Conservation (phyloP, 1,139 yeast species). For the Pichia inconspicua region DNA sequence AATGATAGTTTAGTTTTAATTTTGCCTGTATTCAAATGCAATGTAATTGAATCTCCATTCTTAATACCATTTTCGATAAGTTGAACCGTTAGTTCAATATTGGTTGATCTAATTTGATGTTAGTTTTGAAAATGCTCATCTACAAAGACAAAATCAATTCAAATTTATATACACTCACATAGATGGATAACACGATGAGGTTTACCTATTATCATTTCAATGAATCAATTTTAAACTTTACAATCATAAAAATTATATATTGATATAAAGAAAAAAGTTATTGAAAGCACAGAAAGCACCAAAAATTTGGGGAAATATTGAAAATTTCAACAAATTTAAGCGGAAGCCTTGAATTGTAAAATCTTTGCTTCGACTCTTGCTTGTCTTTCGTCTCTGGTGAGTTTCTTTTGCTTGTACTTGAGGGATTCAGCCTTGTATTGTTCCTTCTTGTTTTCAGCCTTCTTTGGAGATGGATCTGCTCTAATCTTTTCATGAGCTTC, state of each 20-base stretch:
- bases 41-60: slow-evolving; percentile 5
- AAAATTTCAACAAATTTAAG: slow-evolving; percentile 7
- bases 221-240: neutral
- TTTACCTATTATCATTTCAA: neutral
- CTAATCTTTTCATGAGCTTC: slow-evolving; percentile 95
- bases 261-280: neutral
- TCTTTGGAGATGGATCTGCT: slow-evolving; percentile 89
- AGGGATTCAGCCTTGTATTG: slow-evolving; percentile 96
- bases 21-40: neutral
- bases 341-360: slow-evolving; percentile 63
- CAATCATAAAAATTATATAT: neutral
- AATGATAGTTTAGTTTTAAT: slow-evolving; percentile 4
- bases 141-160: no score
- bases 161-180: neutral
- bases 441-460: slow-evolving; percentile 92
- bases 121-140: neutral
- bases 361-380: slow-evolving; percentile 89
- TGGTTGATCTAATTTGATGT: neutral
- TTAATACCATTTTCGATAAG: slow-evolving; percentile 11
- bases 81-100: neutral
- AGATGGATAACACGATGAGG: neutral
- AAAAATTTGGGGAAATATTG: neutral
- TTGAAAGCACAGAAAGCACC: neutral
- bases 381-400: slow-evolving; percentile 85
- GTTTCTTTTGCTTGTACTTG: slow-evolving; percentile 84